A percentile compares a stretch with the other conserved stretches of the same genome.
Conservation (phyloP, 495 filamentous ascomycete genomes). For the Trichoderma gamsii region DNA sequence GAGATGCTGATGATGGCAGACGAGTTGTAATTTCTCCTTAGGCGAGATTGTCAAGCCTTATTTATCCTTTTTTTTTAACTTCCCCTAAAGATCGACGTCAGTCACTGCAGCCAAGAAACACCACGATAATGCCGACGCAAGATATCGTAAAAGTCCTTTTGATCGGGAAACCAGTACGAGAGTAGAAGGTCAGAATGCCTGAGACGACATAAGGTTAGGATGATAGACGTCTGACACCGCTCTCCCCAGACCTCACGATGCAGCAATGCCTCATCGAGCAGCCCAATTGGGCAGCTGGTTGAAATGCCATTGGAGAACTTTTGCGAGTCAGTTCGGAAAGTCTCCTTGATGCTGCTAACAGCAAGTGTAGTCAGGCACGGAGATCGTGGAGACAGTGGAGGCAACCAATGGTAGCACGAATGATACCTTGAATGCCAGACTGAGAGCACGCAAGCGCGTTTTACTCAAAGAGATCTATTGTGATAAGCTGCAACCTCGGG, state of each 20-base stretch:
- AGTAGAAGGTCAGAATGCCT: neutral
- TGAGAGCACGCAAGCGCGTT: neutral
- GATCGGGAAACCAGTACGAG: neutral
- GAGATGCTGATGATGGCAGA: neutral
- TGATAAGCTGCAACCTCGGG: neutral
- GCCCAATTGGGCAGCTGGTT: neutral
- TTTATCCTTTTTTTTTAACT: neutral
- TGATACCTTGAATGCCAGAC: neutral
- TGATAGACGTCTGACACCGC: neutral
- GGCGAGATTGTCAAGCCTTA: neutral
- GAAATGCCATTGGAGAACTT: neutral
- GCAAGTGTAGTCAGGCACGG: neutral
- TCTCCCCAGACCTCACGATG: neutral
- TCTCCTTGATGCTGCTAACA: neutral
- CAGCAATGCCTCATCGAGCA: neutral
- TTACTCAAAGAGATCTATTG: neutral
- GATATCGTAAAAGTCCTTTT: neutral
- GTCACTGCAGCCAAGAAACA: neutral
- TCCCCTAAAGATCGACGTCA: neutral
- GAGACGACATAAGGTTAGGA: neutral
- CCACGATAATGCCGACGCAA: neutral
- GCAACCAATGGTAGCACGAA: neutral
- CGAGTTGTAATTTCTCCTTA: neutral
- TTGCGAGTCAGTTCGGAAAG: slow-evolving; percentile 3
- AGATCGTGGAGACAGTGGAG: slow-evolving; percentile 1